These are phyloP conservation scores for Penicillium bialowiezense DNA, from an alignment of 495 filamentous ascomycete genomes.

Conservation along the genomic window DNA sequence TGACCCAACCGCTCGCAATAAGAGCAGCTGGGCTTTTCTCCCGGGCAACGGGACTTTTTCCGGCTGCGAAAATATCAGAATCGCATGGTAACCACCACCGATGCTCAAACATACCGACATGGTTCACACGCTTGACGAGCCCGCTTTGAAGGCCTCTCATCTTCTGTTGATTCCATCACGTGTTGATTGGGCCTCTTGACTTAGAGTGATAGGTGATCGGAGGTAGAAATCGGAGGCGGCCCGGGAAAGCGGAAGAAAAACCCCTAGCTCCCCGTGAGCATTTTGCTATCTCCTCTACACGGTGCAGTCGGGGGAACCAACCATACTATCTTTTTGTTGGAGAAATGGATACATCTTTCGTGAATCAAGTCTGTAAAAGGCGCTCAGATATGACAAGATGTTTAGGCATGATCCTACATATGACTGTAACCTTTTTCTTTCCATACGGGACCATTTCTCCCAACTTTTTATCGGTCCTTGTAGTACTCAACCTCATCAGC, in stretches of 20 bases:
- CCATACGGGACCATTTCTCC: no score
- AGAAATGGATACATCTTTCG: no score
- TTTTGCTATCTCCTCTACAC: no score
- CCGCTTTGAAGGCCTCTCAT: slow-evolving; percentile 37
- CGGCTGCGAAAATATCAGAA: slow-evolving; percentile 21
- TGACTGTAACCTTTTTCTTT: no score
- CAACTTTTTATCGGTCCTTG: no score
- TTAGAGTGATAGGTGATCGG: neutral
- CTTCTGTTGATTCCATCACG: slow-evolving; percentile 9
- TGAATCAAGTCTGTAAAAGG: no score
- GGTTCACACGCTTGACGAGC: slow-evolving; percentile 41
- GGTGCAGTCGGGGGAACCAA: no score
- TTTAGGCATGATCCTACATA: no score
- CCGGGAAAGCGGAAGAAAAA: neutral
- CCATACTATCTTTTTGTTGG: no score
- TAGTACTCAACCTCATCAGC: no score
- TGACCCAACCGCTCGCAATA: slow-evolving; percentile 40
- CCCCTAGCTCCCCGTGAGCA: no score
- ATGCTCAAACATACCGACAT: slow-evolving; percentile 32
- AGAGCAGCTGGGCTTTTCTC: slow-evolving; percentile 42
- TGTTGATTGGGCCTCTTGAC: neutral
- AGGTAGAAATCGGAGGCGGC: neutral
- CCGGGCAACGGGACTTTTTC: slow-evolving; percentile 44
- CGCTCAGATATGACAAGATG: no score
- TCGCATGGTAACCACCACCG: neutral